A percentile compares a stretch with the other conserved stretches of the same genome.
These are phyloP conservation scores for Auriculariales sp. DNA, from an alignment of 768 basidiomycete species.

Conservation along the genomic window DNA sequence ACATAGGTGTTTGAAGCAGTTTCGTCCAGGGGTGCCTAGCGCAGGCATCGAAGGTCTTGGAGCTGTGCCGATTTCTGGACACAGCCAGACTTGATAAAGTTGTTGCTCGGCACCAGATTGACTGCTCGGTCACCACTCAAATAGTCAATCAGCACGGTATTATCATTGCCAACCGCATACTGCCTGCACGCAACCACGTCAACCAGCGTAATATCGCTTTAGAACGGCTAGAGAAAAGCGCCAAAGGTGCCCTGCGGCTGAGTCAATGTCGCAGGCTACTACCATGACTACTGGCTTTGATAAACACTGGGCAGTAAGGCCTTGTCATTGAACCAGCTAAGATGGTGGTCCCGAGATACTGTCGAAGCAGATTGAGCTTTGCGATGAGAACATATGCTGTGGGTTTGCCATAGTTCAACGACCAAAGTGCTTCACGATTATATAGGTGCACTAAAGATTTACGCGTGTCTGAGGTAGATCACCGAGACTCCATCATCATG, in stretches of 20 bases:
- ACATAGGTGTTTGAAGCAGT: neutral
- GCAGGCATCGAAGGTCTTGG: neutral
- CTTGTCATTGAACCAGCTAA: slow-evolving; percentile 35
- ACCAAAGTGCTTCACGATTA: slow-evolving; percentile 69
- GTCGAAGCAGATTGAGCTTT: slow-evolving; percentile 53
- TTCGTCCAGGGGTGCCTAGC: neutral
- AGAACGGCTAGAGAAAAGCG: slow-evolving; percentile 42
- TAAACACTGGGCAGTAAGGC: slow-evolving; percentile 24
- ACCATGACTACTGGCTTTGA: neutral
- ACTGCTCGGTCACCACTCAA: slow-evolving; percentile 45
- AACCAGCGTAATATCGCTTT: neutral
- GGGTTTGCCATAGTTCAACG: slow-evolving; percentile 47
- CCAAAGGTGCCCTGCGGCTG: slow-evolving; percentile 45
- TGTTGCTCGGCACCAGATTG: slow-evolving; percentile 26
- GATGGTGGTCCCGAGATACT: slow-evolving; percentile 37
- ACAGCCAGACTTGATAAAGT: slow-evolving; percentile 22
- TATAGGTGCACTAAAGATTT: slow-evolving; percentile 56
- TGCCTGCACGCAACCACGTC: slow-evolving; percentile 54
- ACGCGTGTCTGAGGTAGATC: slow-evolving; percentile 73
- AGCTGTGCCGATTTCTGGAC: slow-evolving; percentile 23
- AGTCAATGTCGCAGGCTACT: slow-evolving; percentile 1
- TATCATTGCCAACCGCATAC: slow-evolving; percentile 52
- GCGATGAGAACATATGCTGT: slow-evolving; percentile 41
- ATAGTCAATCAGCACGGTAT: slow-evolving; percentile 48
- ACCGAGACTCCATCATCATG: slow-evolving; percentile 71